A percentile compares a stretch with the other conserved stretches of the same genome.
Conservation (phyloP, 1,139 yeast genomes). For the Candida freyschussii region DNA sequence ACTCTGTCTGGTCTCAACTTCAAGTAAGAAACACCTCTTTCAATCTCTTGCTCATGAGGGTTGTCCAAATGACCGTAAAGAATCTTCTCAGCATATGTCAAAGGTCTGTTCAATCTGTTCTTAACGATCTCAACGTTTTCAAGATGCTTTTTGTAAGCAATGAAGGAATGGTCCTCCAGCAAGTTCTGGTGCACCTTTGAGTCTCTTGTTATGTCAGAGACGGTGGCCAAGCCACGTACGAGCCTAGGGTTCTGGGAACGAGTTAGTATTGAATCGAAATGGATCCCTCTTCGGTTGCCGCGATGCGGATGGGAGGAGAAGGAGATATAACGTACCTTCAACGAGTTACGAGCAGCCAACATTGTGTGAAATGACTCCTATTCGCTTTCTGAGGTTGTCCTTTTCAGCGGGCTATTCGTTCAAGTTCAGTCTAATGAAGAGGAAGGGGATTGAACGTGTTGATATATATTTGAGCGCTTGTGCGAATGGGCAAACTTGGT, state of each 20-base stretch:
- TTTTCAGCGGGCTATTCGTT: not conserved
- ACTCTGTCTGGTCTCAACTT: conserved; percentile 99
- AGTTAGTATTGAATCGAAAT: no score
- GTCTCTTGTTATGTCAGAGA: conserved; percentile 70
- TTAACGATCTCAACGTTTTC: conserved; percentile 87
- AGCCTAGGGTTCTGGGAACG: conserved; percentile 23
- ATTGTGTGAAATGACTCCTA: conserved; percentile 16
- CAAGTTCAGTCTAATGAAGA: not conserved
- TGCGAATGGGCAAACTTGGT: conserved; percentile 5
- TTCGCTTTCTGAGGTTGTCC: not conserved
- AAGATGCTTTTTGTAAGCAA: conserved; percentile 70
- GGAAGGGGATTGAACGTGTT: conserved; percentile 3
- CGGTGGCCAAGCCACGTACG: conserved; percentile 71
- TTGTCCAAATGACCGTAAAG: conserved; percentile 95
- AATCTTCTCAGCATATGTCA: conserved; percentile 96
- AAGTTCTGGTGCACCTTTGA: conserved; percentile 90
- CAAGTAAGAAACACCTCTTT: conserved; percentile 94
- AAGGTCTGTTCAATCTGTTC: conserved; percentile 84
- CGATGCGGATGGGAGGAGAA: no score
- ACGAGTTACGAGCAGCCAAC: conserved; percentile 36
- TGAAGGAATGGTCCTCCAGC: conserved; percentile 81
- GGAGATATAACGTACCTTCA: conserved; percentile 21
- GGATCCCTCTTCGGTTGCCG: no score
- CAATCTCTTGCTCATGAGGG: conserved; percentile 92
- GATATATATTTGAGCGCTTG: conserved; percentile 8